These are phyloP conservation scores for Fusarium transvaalense DNA, from an alignment of 2,329 filamentous ascomycete genomes.

Conservation along the genomic window DNA sequence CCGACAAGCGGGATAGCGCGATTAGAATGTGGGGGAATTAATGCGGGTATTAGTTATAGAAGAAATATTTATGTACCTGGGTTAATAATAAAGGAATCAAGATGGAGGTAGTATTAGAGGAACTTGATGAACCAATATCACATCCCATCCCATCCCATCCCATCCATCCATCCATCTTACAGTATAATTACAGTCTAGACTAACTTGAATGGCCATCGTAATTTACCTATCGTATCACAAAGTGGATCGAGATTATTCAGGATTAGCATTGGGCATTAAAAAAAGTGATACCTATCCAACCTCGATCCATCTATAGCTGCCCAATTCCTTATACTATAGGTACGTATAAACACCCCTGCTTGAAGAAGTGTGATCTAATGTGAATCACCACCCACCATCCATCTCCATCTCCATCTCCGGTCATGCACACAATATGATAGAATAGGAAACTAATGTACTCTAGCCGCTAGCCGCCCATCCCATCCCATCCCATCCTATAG, in stretches of 20 bases:
- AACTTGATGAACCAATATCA: slow-evolving; percentile 7
- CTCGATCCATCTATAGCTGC: slow-evolving; percentile 23
- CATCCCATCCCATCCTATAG: background rate
- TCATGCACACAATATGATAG: slow-evolving; percentile 32
- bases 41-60: slow-evolving; percentile 12
- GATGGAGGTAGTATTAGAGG: background rate
- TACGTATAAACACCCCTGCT: slow-evolving; percentile 17
- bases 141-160: too few relatives aligned
- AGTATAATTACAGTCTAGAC: too few relatives aligned
- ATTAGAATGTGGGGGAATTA: slow-evolving; percentile 39
- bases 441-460: slow-evolving; percentile 29
- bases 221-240: background rate
- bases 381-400: slow-evolving; percentile 21
- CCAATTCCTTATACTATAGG: slow-evolving; percentile 11
- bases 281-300: background rate
- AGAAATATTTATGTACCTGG: background rate
- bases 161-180: too few relatives aligned
- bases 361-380: slow-evolving; percentile 29
- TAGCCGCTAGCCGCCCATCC: slow-evolving; percentile 32
- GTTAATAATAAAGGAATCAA: too few relatives aligned
- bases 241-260: slow-evolving; percentile 7
- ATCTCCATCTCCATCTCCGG: slow-evolving; percentile 8
- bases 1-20: slow-evolving; percentile 44
- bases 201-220: background rate
- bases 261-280: slow-evolving; percentile 8